Conservation (phyloP, 352 stramenopile species). For the Phytopythium ostracodes region DNA sequence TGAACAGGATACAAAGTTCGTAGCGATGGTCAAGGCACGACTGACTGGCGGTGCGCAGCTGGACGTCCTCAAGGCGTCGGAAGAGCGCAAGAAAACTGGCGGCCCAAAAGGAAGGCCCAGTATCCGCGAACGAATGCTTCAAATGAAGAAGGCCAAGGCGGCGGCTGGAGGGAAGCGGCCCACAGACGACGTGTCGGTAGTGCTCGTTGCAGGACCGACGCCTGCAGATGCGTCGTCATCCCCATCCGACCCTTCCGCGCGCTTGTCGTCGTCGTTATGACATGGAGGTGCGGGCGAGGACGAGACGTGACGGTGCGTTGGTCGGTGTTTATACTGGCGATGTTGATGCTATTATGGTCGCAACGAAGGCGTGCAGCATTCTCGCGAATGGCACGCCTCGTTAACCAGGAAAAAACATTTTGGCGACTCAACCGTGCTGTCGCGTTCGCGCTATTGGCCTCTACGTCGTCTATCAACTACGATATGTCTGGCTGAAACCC, state of each 20-base stretch:
- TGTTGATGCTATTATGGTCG: constrained; percentile 3
- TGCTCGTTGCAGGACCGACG: constrained; percentile 16
- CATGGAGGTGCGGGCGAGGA: constrained; percentile 11
- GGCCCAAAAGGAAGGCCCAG: constrained; percentile 20
- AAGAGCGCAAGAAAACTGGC: constrained; percentile 30
- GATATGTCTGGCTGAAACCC: background rate
- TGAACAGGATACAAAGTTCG: constrained; percentile 46
- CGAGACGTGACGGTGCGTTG: background rate
- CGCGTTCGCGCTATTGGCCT: background rate
- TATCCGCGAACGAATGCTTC: constrained; percentile 51
- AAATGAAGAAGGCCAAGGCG: constrained; percentile 43
- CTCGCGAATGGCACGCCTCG: background rate
- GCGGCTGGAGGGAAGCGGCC: constrained; percentile 22
- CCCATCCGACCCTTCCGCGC: constrained; percentile 15
- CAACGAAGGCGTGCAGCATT: background rate
- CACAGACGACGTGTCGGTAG: constrained; percentile 21
- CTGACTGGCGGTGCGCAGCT: constrained; percentile 45
- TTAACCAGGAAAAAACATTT: background rate
- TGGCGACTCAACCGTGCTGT: background rate
- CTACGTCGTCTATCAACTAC: background rate
- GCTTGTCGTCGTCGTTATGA: constrained; percentile 23
- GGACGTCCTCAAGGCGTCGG: constrained; percentile 60
- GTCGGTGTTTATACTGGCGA: background rate
- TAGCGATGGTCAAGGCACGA: constrained; percentile 49
- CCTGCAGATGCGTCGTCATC: constrained; percentile 3